These are phyloP conservation scores for Ganoderma lingzhi DNA, from an alignment of 1,284 basidiomycete species.

Conservation along the genomic window DNA sequence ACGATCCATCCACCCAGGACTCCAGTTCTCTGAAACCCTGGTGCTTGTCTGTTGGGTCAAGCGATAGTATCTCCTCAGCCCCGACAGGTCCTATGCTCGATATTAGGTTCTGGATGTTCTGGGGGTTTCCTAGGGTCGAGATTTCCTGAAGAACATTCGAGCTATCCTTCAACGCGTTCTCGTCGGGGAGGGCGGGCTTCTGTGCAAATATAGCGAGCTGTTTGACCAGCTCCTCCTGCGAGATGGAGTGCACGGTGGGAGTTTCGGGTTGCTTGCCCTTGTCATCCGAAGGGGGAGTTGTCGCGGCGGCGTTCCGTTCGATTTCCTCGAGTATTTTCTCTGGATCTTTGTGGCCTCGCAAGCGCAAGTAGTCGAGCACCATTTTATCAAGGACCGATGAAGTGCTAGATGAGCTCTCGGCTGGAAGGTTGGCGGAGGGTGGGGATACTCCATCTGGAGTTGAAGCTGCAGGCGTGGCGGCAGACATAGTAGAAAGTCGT, in stretches of 20 bases:
- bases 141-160: slow-evolving; percentile 72
- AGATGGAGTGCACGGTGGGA: slow-evolving; percentile 45
- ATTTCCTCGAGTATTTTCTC: slow-evolving; percentile 81
- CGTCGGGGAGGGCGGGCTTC: slow-evolving; percentile 67
- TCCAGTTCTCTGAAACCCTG: slow-evolving; percentile 89
- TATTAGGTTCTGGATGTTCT: slow-evolving; percentile 77
- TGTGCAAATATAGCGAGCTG: slow-evolving; percentile 70
- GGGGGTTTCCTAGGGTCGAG: slow-evolving; percentile 66
- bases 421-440: slow-evolving; percentile 27
- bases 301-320: slow-evolving; percentile 51
- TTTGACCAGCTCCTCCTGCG: slow-evolving; percentile 72
- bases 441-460: slow-evolving; percentile 43
- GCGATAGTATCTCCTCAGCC: slow-evolving; percentile 82
- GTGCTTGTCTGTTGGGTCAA: slow-evolving; percentile 91
- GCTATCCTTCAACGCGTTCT: slow-evolving; percentile 73
- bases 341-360: slow-evolving; percentile 82
- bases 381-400: slow-evolving; percentile 59
- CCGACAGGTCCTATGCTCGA: slow-evolving; percentile 79
- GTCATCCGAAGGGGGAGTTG: slow-evolving; percentile 48
- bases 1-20: slow-evolving; percentile 91
- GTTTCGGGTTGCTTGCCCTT: slow-evolving; percentile 60
- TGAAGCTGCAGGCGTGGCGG: slow-evolving; percentile 51
- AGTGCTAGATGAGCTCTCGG: slow-evolving; percentile 32
- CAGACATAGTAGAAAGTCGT: slow-evolving; percentile 47
- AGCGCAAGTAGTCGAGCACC: slow-evolving; percentile 86